phyloP scores from a whole-genome alignment of 768 basidiomycete species.

The Agaricus sinodeliciosus region DNA sequence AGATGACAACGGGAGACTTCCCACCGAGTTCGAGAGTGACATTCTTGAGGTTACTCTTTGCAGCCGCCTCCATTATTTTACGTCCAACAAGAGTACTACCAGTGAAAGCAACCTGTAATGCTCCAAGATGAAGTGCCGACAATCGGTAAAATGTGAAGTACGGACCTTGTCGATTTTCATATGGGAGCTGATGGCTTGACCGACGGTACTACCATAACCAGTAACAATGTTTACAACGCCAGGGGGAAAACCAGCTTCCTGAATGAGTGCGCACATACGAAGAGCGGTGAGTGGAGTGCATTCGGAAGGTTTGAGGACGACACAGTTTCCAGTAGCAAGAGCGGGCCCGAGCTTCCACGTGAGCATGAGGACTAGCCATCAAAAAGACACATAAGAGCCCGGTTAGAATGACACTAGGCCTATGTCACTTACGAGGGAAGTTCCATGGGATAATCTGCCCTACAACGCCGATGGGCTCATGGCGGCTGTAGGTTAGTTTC shows the following conservation, averaged over 20 bases:
- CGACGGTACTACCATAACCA: constrained; percentile 66
- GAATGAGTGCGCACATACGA: constrained; percentile 44
- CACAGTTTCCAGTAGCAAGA: constrained; percentile 72
- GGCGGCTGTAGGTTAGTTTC: constrained; percentile 23
- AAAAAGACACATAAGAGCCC: constrained; percentile 1
- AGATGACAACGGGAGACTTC: constrained; percentile 67
- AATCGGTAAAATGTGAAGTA: constrained; percentile 49
- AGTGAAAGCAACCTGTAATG: constrained; percentile 68
- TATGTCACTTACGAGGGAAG: constrained; percentile 40
- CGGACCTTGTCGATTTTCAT: constrained; percentile 52
- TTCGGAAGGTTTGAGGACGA: constrained; percentile 78
- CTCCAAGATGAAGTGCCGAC: constrained; percentile 27
- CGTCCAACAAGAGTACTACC: constrained; percentile 78
- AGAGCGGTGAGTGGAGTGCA: constrained; percentile 70
- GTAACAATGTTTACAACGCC: constrained; percentile 75
- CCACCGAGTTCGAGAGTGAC: constrained; percentile 81
- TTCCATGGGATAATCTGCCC: constrained; percentile 39
- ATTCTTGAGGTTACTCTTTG: constrained; percentile 78
- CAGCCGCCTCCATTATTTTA: constrained; percentile 72
- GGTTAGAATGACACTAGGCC: not conserved
- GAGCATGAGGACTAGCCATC: constrained; percentile 46
- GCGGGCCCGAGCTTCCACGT: constrained; percentile 79
- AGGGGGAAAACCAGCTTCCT: constrained; percentile 72
- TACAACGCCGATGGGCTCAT: constrained; percentile 22
- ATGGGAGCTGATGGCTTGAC: constrained; percentile 66